Evolutionary conservation across 2,329 filamentous ascomycete species (phyloP), one percentile per base, ranked within the genome.

Genomic region (Metarhizium rileyi): DNA sequence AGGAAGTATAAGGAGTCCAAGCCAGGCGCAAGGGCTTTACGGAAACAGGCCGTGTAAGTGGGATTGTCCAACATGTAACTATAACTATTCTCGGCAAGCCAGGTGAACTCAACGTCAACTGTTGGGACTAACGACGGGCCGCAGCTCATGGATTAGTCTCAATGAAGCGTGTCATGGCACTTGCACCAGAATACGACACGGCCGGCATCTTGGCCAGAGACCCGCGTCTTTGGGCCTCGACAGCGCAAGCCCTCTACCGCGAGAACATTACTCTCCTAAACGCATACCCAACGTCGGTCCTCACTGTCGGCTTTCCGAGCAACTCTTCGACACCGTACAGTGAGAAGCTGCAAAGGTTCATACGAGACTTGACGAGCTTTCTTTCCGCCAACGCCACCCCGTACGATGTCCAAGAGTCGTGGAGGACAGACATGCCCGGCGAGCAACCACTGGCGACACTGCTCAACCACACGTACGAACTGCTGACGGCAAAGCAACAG

Each of bases 1-100:
- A 3, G 69, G 69, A 5, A 70, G 66, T 4, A 72, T 76, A 55
- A 66, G 73, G 26, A 64, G 69, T 3, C 74, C 73, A 0, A 69
- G 70, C 4, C 64, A 63, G 5, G 62, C 68, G 1, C 64, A 71
- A 30, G 74, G 74, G 3, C 55, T 71, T 0, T 76, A 70, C 45
- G 74, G 71, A 4, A 72, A 73, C 56, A 60, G 72, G 1, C 70
- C 71, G n/a, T 45, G 50, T 51, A 46, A n/a, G 46, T 35, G n/a
- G n/a, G 10, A 10, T 20, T 0, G 66, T 20, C 38, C 18, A 35
- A 18, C 18, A n/a, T 22, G 10, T 41, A 12, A 33, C 43, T 45
- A 35, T n/a, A n/a, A n/a, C n/a, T n/a, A n/a, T n/a, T n/a, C n/a
- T n/a, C n/a, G n/a, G n/a, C n/a, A n/a, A n/a, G n/a, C n/a, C n/a